Evolutionary conservation across 139 green algal species (phyloP).

Genomic region (Helicosporidium sp.): DNA sequence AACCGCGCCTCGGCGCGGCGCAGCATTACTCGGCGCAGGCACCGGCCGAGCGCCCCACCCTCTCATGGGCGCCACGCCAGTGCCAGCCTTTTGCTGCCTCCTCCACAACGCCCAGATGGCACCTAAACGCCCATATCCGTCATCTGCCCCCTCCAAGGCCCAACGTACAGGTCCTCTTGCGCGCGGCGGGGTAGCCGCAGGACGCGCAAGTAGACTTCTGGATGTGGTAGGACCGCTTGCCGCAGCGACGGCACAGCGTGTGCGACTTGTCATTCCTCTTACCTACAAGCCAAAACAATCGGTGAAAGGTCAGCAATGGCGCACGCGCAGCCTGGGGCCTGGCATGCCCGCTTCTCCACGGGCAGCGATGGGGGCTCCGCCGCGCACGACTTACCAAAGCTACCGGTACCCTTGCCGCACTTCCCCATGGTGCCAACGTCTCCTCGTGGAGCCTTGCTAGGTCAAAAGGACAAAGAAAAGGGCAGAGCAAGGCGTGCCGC

Average conservation of each 20-base stretch:
- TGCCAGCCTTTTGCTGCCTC: too few relatives aligned
- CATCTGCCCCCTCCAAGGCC: neutral
- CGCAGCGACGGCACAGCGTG: conserved; percentile 85
- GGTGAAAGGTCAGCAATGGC: too few relatives aligned
- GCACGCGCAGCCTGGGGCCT: too few relatives aligned
- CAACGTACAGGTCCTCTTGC: conserved; percentile 81
- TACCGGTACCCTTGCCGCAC: conserved; percentile 51
- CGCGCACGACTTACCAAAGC: conserved; percentile 36
- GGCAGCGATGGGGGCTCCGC: too few relatives aligned
- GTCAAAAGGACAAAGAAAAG: neutral
- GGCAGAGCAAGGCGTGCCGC: neutral
- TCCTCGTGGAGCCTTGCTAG: neutral
- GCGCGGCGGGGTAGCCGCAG: conserved; percentile 84
- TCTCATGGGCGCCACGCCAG: too few relatives aligned
- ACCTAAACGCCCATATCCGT: neutral
- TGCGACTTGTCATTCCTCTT: conserved; percentile 92
- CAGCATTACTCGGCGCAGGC: too few relatives aligned
- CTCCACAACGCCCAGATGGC: too few relatives aligned
- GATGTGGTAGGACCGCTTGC: conserved; percentile 75
- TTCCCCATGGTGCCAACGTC: conserved; percentile 30
- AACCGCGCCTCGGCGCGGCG: too few relatives aligned
- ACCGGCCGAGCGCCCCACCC: too few relatives aligned
- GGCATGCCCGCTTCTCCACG: too few relatives aligned
- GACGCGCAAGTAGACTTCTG: conserved; percentile 81
- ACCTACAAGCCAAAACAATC: too few relatives aligned